Percentiles rank a stretch among this genome's conserved stretches.
Conservation (phyloP, 73 alveolate species). For the Stentor coeruleus region DNA sequence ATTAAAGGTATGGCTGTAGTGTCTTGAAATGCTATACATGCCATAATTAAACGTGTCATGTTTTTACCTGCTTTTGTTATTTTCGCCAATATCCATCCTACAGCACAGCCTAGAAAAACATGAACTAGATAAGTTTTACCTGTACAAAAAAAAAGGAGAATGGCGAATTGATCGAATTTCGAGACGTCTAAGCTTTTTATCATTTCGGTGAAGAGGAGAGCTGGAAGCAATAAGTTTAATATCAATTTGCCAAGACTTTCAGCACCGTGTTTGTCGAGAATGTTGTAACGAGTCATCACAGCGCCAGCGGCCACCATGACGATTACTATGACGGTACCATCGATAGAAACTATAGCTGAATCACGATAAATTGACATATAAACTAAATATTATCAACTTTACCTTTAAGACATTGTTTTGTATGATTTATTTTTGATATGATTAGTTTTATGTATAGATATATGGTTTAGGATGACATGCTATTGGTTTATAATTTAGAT, state of each 20-base stretch:
- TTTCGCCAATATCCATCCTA: slow-evolving; percentile 12
- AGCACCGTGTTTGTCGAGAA: not conserved
- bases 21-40: slow-evolving; percentile 19
- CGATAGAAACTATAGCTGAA: not conserved
- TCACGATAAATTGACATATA: not conserved
- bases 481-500: too few species aligned
- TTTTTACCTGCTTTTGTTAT: not conserved
- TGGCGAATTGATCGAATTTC: not conserved
- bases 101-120: not conserved
- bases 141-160: not conserved
- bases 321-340: not conserved
- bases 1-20: slow-evolving; percentile 12
- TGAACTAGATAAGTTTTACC: slow-evolving; percentile 15
- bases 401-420: too few species aligned
- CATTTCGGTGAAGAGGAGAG: slow-evolving; percentile 10
- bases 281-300: not conserved
- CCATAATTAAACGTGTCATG: not conserved
- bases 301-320: not conserved
- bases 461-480: too few species aligned
- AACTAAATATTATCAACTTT: too few species aligned
- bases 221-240: not conserved
- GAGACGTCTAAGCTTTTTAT: not conserved
- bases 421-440: too few species aligned
- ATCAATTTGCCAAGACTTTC: not conserved
- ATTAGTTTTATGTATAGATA: too few species aligned